Conservation (phyloP, 768 basidiomycete species). For the Galerina sulciceps region DNA sequence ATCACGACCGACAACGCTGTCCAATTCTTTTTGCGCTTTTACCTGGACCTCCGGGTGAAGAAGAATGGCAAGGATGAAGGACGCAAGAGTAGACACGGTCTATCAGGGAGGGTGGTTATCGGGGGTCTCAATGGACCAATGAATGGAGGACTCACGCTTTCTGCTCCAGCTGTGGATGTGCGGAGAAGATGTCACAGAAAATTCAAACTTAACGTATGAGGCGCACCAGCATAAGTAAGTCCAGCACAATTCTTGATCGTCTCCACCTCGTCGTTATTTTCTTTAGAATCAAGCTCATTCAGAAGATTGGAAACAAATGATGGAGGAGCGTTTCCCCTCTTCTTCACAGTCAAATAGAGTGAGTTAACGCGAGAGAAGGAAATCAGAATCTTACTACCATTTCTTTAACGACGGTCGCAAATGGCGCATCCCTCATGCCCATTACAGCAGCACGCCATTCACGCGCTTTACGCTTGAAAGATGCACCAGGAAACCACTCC, state of each 20-base stretch:
- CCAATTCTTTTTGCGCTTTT: constrained; percentile 31
- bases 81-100: constrained; percentile 25
- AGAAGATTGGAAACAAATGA: constrained; percentile 33
- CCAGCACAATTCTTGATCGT: constrained; percentile 25
- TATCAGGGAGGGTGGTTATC: background rate
- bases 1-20: constrained; percentile 25
- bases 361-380: background rate
- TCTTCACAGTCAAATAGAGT: constrained; percentile 19
- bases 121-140: background rate
- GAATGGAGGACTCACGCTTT: constrained; percentile 20
- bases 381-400: constrained; percentile 33
- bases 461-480: constrained; percentile 53
- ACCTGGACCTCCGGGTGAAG: constrained; percentile 27
- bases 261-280: constrained; percentile 18
- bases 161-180: constrained; percentile 17
- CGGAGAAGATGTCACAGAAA: background rate
- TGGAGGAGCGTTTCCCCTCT: constrained; percentile 33
- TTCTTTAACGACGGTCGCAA: constrained; percentile 37
- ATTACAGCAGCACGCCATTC: constrained; percentile 50
- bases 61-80: constrained; percentile 27
- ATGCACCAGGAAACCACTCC: constrained; percentile 55
- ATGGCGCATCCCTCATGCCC: constrained; percentile 52
- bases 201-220: background rate
- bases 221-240: constrained; percentile 26
- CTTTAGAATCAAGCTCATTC: constrained; percentile 14